Percentiles rank a stretch among this genome's conserved stretches.
Conservation (phyloP, 371 early-diverging fungal species). For the Gilbertella persicaria region DNA sequence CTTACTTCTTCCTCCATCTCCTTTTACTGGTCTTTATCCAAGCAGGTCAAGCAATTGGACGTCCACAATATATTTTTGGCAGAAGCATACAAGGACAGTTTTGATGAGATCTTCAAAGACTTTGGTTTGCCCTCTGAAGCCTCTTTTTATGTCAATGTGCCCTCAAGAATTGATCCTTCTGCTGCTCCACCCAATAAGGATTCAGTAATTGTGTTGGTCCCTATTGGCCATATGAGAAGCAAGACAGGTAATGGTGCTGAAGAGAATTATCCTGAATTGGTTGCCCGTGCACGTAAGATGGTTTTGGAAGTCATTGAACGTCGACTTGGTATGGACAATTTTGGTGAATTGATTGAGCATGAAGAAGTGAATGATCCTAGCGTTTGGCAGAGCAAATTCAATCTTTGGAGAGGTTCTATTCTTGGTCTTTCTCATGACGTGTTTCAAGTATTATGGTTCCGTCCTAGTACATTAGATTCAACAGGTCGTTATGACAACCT, state of each 20-base stretch:
- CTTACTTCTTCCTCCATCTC: conserved; percentile 62
- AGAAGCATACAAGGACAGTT: conserved; percentile 57
- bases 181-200: conserved; percentile 60
- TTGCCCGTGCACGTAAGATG: conserved; percentile 46
- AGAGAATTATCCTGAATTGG: conserved; percentile 38
- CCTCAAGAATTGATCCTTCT: conserved; percentile 58
- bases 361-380: conserved; percentile 63
- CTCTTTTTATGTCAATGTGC: conserved; percentile 66
- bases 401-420: conserved; percentile 62
- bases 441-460: conserved; percentile 61
- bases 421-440: conserved; percentile 63
- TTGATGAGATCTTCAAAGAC: conserved; percentile 62
- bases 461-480: conserved; percentile 60
- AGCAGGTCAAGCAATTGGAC: conserved; percentile 48
- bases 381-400: conserved; percentile 62
- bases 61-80: conserved; percentile 69
- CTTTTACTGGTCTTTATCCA: conserved; percentile 65
- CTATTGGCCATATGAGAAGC: conserved; percentile 53
- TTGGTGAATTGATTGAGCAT: conserved; percentile 47
- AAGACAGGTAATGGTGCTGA: conserved; percentile 5
- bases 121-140: conserved; percentile 49
- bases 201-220: conserved; percentile 59
- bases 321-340: conserved; percentile 40
- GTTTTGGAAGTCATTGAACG: conserved; percentile 46
- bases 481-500: conserved; percentile 53